Evolutionary conservation across 2,329 filamentous ascomycete genomes (phyloP), one percentile per base, ranked within the genome.

Genomic region (Trichoderma sp.): DNA sequence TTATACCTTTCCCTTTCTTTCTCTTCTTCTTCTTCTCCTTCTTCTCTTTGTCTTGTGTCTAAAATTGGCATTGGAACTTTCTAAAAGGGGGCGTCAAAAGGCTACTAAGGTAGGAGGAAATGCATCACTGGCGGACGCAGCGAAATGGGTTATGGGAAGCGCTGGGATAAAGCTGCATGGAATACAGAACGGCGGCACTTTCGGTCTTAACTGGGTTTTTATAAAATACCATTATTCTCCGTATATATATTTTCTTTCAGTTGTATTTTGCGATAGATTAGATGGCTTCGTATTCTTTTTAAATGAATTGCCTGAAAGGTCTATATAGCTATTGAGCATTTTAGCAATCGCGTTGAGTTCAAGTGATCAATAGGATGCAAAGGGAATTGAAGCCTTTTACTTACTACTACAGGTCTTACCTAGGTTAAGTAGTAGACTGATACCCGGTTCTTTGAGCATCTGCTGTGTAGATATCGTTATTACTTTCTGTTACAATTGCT

Each of bases 131-230:
- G n/a, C 14, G 59, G 35, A 53, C 65, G 60, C 29, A 72, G 21
- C 9, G 38, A 27, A 64, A 64, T 35, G 35, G 67, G 45, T 59
- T 16, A 53, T 64, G 69, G 59, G 7, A 71, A 50, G 41, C 31
- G 50, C 14, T 29, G 12, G 60, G 59, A 56, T 21, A 6, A 53
- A 16, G 59, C 33, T 31, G 71, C 71, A 38, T 65, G 71, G 71
- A 64, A 41, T 18, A 73, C 71, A 73, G 71, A 33, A 73, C 71
- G 60, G 71, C 71, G 60, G 60, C 60, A 11, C 1, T 62, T 71
- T 38, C n/a, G 21, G 12, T 2, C 41, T n/a, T 41, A 53, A 53
- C 63, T 12, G 38, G 29, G 35, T 27, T 29, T 71, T 64, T 45
- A 29, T 21, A 41, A n/a, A 21, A 12, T 63, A 8, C 18, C 31